Evolutionary conservation across 192 early-diverging fungal species (phyloP).

Genomic region (Coemansia sp.): DNA sequence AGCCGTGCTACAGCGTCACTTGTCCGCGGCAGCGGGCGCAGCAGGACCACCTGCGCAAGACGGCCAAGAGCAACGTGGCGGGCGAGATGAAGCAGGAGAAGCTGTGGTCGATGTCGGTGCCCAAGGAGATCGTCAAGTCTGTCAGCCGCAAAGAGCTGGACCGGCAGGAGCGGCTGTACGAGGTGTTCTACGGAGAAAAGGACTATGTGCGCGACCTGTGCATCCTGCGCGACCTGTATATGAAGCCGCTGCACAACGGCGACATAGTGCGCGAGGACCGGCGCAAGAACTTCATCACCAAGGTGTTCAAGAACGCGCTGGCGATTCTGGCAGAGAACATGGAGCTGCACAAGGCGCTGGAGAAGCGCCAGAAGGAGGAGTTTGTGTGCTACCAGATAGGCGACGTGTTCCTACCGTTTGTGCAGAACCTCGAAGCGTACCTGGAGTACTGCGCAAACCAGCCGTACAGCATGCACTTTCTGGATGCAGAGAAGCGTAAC

Average conservation of each 20-base stretch:
- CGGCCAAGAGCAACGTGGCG: conserved; percentile 49
- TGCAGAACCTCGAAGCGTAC: conserved; percentile 72
- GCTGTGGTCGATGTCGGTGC: conserved; percentile 83
- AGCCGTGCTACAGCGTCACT: conserved; percentile 84
- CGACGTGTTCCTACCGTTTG: conserved; percentile 77
- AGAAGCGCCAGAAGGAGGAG: conserved; percentile 63
- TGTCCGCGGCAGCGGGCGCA: conserved; percentile 71
- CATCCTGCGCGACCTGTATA: conserved; percentile 76
- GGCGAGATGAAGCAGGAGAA: conserved; percentile 65
- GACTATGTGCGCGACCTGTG: conserved; percentile 90
- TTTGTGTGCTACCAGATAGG: conserved; percentile 82
- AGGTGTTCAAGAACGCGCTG: conserved; percentile 79
- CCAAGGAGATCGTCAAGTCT: conserved; percentile 67
- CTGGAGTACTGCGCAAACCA: conserved; percentile 87
- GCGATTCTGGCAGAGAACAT: conserved; percentile 64
- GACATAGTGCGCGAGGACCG: conserved; percentile 67
- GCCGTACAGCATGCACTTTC: conserved; percentile 74
- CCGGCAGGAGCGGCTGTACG: conserved; percentile 91
- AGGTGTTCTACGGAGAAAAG: conserved; percentile 87
- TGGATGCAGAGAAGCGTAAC: conserved; percentile 75
- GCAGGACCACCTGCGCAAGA: conserved; percentile 53
- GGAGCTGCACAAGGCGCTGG: conserved; percentile 60
- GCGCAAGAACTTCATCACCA: conserved; percentile 69
- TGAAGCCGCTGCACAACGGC: conserved; percentile 59
- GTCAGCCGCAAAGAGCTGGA: conserved; percentile 77